Evolutionary conservation across 164 flowering plant species (phyloP).

Genomic region (Houttuynia cordata): DNA sequence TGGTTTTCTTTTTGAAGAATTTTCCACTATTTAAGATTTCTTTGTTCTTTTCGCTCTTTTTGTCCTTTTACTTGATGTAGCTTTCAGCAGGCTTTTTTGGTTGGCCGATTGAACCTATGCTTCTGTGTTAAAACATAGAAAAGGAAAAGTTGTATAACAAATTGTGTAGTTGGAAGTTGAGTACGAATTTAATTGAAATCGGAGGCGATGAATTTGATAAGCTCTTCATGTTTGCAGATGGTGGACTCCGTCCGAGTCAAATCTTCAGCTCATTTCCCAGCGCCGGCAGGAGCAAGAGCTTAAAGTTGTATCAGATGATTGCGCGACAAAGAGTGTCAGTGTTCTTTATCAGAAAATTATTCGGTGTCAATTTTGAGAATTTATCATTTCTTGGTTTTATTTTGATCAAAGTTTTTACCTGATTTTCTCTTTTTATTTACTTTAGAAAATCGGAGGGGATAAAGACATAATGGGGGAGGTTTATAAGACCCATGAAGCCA

Average conservation of each 20-base stretch:
- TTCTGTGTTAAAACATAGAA: not conserved
- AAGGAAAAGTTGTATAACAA: not conserved
- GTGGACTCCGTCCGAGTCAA: constrained; percentile 41
- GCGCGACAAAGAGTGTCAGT: constrained; percentile 31
- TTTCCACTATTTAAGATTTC: not conserved
- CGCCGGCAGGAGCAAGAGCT: constrained; percentile 54
- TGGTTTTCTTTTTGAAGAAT: not conserved
- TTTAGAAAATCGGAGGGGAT: constrained; percentile 10
- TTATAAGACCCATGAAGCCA: constrained; percentile 68
- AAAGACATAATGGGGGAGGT: constrained; percentile 61
- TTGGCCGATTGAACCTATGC: not conserved
- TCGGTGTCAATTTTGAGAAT: no score
- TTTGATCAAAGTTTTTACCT: not conserved
- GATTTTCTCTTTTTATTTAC: not conserved
- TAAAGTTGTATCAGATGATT: constrained; percentile 43
- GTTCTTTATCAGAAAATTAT: not conserved
- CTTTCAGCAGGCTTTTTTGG: not conserved
- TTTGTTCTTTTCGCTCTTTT: not conserved
- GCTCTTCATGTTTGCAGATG: constrained; percentile 17
- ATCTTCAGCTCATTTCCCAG: constrained; percentile 29
- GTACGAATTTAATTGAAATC: not conserved
- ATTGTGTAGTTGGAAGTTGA: not conserved
- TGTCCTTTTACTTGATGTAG: not conserved
- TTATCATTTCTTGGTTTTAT: not conserved
- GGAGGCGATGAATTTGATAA: not conserved